A percentile compares a stretch with the other conserved stretches of the same genome.
Evolutionary conservation across 192 early-diverging fungal species (phyloP).

Genomic region (Rhizophagus clarus): DNA sequence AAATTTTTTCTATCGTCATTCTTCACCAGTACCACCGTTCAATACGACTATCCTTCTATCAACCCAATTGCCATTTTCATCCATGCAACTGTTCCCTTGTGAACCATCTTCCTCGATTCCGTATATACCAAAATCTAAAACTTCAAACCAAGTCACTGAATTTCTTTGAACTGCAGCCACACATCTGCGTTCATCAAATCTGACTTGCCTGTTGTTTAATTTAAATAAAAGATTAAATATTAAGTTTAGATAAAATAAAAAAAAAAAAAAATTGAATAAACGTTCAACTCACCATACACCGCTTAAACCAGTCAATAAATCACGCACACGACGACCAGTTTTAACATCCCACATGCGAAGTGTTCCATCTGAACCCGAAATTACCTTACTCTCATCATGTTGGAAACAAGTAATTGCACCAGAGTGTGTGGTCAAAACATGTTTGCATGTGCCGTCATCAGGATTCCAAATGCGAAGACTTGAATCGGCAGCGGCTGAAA

Average conservation of each 20-base stretch:
- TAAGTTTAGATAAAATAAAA: not conserved
- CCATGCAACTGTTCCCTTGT: not conserved
- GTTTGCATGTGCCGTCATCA: constrained; percentile 59
- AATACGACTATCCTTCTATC: constrained; percentile 1
- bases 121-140: constrained; percentile 75
- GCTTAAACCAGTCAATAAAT: constrained; percentile 77
- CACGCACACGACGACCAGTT: constrained; percentile 79
- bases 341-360: constrained; percentile 97
- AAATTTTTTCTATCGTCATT: not conserved
- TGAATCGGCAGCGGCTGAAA: constrained; percentile 94
- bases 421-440: constrained; percentile 73
- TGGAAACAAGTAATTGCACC: constrained; percentile 99
- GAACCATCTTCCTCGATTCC: constrained; percentile 52
- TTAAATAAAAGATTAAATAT: not conserved
- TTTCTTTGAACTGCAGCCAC: constrained; percentile 76
- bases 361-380: constrained; percentile 91
- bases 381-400: constrained; percentile 90
- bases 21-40: not conserved
- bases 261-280: not conserved
- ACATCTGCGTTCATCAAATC: constrained; percentile 87
- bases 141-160: constrained; percentile 75
- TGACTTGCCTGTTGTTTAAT: constrained; percentile 54
- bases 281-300: constrained; percentile 75
- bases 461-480: constrained; percentile 93
- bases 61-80: constrained; percentile 21